These are phyloP conservation scores for Suillus subaureus DNA, from an alignment of 768 basidiomycete species.

Conservation along the genomic window DNA sequence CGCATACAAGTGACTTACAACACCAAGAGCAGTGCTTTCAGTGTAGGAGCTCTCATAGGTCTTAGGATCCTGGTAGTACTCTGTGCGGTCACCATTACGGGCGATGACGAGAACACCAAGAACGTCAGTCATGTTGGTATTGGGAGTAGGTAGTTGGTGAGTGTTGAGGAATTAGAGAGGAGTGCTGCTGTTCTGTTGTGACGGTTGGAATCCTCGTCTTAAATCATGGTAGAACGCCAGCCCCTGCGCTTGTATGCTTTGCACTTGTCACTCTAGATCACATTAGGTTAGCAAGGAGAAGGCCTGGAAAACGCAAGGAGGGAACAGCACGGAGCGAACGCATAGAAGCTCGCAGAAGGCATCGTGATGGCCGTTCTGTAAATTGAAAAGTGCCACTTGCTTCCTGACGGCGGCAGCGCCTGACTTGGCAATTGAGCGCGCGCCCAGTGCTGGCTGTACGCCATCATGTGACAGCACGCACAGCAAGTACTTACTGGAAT, in stretches of 20 bases:
- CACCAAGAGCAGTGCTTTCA: constrained; percentile 76
- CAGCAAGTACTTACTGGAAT: neutral
- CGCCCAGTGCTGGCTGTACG: too few species aligned
- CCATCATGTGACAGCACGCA: too few species aligned
- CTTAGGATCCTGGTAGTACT: constrained; percentile 70
- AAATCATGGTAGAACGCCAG: neutral
- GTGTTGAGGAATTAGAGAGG: constrained; percentile 12
- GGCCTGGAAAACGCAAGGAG: constrained; percentile 5
- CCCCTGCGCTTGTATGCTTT: neutral
- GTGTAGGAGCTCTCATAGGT: constrained; percentile 65
- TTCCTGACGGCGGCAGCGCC: too few species aligned
- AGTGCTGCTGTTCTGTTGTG: constrained; percentile 14
- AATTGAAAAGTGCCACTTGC: constrained; percentile 1
- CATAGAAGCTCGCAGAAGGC: neutral
- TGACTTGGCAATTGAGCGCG: too few species aligned
- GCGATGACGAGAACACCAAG: constrained; percentile 78
- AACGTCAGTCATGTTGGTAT: constrained; percentile 45
- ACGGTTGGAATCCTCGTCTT: neutral
- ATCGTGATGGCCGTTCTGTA: neutral
- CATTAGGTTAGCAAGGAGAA: constrained; percentile 3
- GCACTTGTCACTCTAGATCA: neutral
- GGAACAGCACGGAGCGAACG: neutral
- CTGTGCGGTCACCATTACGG: constrained; percentile 76
- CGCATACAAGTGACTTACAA: constrained; percentile 42
- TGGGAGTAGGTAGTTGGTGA: constrained; percentile 6